Conservation (phyloP, 192 early-diverging fungal genomes). For the Piromyces sp. region DNA sequence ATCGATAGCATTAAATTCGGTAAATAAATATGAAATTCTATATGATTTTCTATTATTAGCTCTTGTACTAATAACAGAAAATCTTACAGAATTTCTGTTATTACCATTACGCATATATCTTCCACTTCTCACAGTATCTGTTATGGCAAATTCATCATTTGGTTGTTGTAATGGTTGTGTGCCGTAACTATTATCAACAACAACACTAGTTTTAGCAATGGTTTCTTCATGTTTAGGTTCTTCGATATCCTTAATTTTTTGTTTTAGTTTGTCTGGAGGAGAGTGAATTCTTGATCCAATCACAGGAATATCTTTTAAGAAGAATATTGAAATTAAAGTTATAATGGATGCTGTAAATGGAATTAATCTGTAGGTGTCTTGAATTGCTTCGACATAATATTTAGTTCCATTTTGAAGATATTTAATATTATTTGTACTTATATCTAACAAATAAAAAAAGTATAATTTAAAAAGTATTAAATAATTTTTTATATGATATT, state of each 20-base stretch:
- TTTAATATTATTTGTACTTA: background rate
- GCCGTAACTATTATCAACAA: too few species aligned
- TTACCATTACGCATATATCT: too few species aligned
- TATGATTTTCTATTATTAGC: background rate
- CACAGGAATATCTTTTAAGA: background rate
- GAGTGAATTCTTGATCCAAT: background rate
- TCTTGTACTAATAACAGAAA: too few species aligned
- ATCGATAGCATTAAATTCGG: background rate
- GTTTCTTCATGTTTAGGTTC: background rate
- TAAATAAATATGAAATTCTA: background rate
- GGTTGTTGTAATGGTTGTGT: too few species aligned
- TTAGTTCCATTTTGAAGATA: background rate
- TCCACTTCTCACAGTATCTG: too few species aligned
- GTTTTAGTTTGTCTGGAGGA: too few species aligned
- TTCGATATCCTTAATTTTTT: background rate
- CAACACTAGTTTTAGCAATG: too few species aligned
- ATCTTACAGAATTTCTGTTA: too few species aligned
- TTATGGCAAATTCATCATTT: too few species aligned
- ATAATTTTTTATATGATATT: too few species aligned
- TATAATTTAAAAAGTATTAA: too few species aligned
- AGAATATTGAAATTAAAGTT: background rate
- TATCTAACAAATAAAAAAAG: background rate
- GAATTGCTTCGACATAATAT: background rate
- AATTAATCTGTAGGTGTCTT: background rate
- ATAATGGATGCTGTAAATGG: background rate